These are phyloP conservation scores for Rutstroemia sp. DNA, from an alignment of 2,329 filamentous ascomycete species.

Conservation along the genomic window DNA sequence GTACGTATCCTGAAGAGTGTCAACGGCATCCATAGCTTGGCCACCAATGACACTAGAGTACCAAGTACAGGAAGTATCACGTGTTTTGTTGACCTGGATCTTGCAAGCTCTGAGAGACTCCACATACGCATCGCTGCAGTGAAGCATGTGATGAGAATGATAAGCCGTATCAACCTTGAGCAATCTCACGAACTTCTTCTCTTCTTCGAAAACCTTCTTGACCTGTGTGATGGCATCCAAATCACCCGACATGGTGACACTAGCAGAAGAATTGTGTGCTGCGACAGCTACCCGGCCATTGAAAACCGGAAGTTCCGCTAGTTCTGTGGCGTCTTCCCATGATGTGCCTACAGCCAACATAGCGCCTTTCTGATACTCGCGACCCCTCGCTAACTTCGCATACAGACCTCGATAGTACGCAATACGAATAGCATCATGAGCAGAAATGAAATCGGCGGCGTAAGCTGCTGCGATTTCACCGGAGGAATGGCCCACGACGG, in stretches of 20 bases:
- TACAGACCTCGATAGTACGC: conserved; percentile 15
- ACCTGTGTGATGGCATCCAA: conserved; percentile 10
- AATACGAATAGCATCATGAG: conserved; percentile 26
- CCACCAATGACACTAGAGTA: conserved; percentile 14
- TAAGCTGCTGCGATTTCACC: conserved; percentile 30
- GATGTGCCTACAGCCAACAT: conserved; percentile 23
- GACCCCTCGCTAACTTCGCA: conserved; percentile 10
- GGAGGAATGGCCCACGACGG: conserved; percentile 36
- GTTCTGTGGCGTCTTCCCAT: conserved; percentile 14
- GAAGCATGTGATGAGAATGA: conserved; percentile 19
- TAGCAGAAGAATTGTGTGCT: conserved; percentile 18
- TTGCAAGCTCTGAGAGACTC: background rate
- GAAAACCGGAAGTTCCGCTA: conserved; percentile 7
- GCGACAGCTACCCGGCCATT: conserved; percentile 20
- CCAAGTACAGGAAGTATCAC: conserved; percentile 27
- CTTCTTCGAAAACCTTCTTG: conserved; percentile 10
- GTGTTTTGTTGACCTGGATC: background rate
- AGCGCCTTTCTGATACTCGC: conserved; percentile 11
- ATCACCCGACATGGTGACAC: conserved; percentile 24
- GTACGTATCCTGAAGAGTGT: conserved; percentile 12
- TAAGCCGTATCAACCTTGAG: conserved; percentile 21
- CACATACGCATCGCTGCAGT: conserved; percentile 1
- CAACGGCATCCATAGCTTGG: background rate
- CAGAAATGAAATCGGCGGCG: conserved; percentile 29
- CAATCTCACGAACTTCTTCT: conserved; percentile 11